phyloP scores from a whole-genome alignment of 2,329 filamentous ascomycete genomes.

The Ascochyta koolunga region DNA sequence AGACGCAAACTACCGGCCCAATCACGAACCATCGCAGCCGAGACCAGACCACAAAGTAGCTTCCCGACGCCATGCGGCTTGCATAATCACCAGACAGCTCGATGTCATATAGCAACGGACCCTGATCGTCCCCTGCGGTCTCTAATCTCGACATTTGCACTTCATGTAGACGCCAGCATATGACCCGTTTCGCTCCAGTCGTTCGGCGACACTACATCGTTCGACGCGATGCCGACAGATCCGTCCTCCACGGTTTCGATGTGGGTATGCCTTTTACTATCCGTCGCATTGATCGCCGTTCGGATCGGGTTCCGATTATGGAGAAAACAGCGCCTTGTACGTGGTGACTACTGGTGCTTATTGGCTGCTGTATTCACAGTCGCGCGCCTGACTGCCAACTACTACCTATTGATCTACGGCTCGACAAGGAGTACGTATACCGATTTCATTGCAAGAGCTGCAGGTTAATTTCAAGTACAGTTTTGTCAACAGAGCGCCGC shows the following conservation, averaged over 20 bases:
- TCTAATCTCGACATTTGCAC: constrained; percentile 6
- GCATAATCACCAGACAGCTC: constrained; percentile 1
- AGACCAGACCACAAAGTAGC: background rate
- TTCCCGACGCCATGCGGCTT: constrained; percentile 12
- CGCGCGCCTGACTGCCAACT: constrained; percentile 19
- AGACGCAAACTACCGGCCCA: background rate
- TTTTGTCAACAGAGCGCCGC: constrained; percentile 10
- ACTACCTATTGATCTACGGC: constrained; percentile 22
- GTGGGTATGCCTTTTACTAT: constrained; percentile 24
- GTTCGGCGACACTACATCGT: constrained; percentile 4
- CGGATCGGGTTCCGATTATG: constrained; percentile 19
- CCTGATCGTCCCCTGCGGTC: background rate
- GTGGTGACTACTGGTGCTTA: constrained; percentile 27
- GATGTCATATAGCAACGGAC: constrained; percentile 9
- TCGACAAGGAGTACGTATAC: constrained; percentile 21
- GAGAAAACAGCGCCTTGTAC: constrained; percentile 19
- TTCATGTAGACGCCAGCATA: constrained; percentile 11
- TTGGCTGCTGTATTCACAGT: constrained; percentile 18
- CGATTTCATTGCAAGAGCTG: background rate
- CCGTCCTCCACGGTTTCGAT: constrained; percentile 15
- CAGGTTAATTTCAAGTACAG: constrained; percentile 5
- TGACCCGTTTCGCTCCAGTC: background rate
- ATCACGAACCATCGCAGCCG: background rate
- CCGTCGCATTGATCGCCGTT: constrained; percentile 17
- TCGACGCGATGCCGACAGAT: constrained; percentile 11